Evolutionary conservation across 1,284 basidiomycete species (phyloP), one percentile per base, ranked within the genome.

Genomic region (Ganoderma sinense): DNA sequence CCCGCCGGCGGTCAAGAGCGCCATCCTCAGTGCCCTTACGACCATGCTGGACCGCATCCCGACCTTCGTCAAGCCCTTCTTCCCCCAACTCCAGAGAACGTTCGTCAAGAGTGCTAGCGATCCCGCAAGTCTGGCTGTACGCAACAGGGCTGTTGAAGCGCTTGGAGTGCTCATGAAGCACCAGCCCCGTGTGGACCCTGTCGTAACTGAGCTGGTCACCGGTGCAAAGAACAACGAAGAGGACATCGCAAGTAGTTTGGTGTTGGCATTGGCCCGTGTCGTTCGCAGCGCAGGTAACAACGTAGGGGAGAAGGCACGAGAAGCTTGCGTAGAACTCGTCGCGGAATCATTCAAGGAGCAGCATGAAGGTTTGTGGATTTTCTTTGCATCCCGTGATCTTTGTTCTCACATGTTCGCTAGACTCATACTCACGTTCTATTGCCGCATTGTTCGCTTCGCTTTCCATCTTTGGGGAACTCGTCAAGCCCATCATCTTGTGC

Each of bases 31-130:
- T 43, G 94, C 96, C 1, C 87, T 98, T 51, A 90, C 91, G 0
- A 89, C 91, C 13, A 94, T 98, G 87, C 85, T 98, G 41, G 89
- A 92, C 74, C 87, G 89, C 64, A 94, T 99, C 26, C 97, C 97
- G 0, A 85, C 88, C 26, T 95, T 98, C 74, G 96, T 98, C 73
- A 96, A 96, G 79, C 97, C 97, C 0, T 99, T 99, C 91, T 98
- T 98, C 87, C 98, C 97, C 2, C 97, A 99, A 79, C 84, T 99
- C 45, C 97, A 99, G 79, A 89, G 97, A 51, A 98, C 97, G 0
- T 99, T 99, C 79, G 94, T 98, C 81, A 99, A 99, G 83, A 95
- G 96, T 48, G 88, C 94, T 0, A 89, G 92, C 69, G 97, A 99
- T 80, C 82, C 92, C 0, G 88, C 92, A 1, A 95, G 94, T 74